A percentile compares a stretch with the other conserved stretches of the same genome.
These are phyloP conservation scores for Cercospora canescens DNA, from an alignment of 2,329 filamentous ascomycete species.

Conservation along the genomic window DNA sequence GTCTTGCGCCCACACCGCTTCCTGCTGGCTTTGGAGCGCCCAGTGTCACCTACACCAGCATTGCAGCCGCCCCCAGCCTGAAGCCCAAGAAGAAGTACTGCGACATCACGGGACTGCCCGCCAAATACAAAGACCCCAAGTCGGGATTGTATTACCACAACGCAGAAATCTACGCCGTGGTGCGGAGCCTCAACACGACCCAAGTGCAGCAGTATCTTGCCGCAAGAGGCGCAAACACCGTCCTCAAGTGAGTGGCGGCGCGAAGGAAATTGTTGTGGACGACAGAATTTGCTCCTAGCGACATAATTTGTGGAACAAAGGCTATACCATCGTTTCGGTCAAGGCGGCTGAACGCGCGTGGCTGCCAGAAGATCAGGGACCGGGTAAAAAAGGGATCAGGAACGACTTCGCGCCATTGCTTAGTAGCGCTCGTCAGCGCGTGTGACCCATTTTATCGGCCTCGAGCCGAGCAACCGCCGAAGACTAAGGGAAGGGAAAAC, in stretches of 20 bases:
- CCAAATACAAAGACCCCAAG: conserved; percentile 92
- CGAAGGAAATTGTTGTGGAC: conserved; percentile 3
- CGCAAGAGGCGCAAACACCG: conserved; percentile 85
- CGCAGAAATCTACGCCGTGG: conserved; percentile 82
- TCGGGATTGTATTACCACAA: conserved; percentile 90
- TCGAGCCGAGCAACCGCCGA: conserved; percentile 6
- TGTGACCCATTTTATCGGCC: conserved; percentile 3
- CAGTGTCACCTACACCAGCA: conserved; percentile 84
- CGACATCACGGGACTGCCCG: conserved; percentile 90
- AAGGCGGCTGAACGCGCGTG: background rate
- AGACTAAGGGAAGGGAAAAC: background rate
- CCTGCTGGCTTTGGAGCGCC: conserved; percentile 51
- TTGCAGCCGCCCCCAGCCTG: conserved; percentile 89
- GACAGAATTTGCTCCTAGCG: conserved; percentile 5
- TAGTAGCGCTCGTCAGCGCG: conserved; percentile 1
- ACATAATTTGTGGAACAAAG: conserved; percentile 6
- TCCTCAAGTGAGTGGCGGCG: conserved; percentile 69
- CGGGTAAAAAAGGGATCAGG: conserved; percentile 7
- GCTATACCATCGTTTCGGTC: conserved; percentile 11
- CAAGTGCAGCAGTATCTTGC: conserved; percentile 87
- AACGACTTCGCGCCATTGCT: conserved; percentile 12
- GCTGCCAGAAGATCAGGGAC: background rate
- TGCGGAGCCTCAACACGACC: conserved; percentile 77
- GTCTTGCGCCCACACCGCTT: conserved; percentile 19
- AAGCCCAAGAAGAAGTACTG: conserved; percentile 83